These are phyloP conservation scores for Rhinocladiella mackenziei DNA, from an alignment of 2,329 filamentous ascomycete genomes.

Conservation along the genomic window DNA sequence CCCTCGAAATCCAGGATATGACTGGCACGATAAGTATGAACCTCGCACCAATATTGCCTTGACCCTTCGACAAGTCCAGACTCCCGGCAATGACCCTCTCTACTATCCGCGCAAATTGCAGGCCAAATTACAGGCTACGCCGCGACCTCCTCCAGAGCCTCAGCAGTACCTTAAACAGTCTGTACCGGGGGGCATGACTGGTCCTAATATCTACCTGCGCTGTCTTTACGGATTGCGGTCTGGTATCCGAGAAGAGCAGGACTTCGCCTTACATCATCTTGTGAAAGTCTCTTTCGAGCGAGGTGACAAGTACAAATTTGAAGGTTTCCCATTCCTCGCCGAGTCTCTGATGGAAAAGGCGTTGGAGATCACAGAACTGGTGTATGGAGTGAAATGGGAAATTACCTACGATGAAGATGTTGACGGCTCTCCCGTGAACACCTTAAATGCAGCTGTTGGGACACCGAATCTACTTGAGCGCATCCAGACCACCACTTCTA, in stretches of 20 bases:
- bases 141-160: conserved; percentile 13
- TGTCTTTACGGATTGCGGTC: conserved; percentile 81
- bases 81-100: conserved; percentile 68
- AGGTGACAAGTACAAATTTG: conserved; percentile 93
- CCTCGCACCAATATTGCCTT: conserved; percentile 60
- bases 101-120: conserved; percentile 55
- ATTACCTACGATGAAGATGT: conserved; percentile 66
- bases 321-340: conserved; percentile 81
- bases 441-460: conserved; percentile 62
- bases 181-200: conserved; percentile 55
- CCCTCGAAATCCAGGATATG: conserved; percentile 42
- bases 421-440: conserved; percentile 50
- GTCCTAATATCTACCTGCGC: conserved; percentile 86
- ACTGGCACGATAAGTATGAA: conserved; percentile 62
- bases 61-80: conserved; percentile 68
- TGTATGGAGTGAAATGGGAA: conserved; percentile 78
- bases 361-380: conserved; percentile 70
- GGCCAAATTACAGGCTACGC: conserved; percentile 13
- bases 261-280: conserved; percentile 88
- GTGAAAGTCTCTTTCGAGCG: conserved; percentile 94
- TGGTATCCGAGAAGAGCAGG: conserved; percentile 72
- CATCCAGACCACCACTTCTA: conserved; percentile 60
- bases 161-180: conserved; percentile 21
- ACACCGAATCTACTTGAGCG: conserved; percentile 69
- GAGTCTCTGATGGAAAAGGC: conserved; percentile 85